Conservation (phyloP, 805 yeast genomes). For the Kurtzmaniella fragi region DNA sequence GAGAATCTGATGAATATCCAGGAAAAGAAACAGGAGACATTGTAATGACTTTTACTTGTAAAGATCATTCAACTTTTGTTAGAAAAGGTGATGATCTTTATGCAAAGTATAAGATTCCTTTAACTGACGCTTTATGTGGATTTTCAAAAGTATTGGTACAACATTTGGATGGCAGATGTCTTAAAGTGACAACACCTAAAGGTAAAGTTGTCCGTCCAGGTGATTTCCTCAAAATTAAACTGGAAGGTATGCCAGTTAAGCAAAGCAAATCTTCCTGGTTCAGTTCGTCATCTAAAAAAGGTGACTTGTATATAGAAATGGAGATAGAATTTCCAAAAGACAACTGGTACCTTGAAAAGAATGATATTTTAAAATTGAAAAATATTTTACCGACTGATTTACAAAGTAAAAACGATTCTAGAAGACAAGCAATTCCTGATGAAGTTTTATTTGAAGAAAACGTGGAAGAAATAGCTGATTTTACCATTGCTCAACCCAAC, state of each 20-base stretch:
- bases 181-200: constrained; percentile 58
- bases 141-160: constrained; percentile 58
- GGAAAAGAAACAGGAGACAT: constrained; percentile 78
- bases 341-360: constrained; percentile 75
- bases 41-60: constrained; percentile 52
- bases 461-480: constrained; percentile 32
- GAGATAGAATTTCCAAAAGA: constrained; percentile 79
- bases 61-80: constrained; percentile 43
- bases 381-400: constrained; percentile 48
- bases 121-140: constrained; percentile 84
- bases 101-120: constrained; percentile 53
- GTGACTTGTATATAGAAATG: constrained; percentile 68
- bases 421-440: constrained; percentile 18
- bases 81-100: constrained; percentile 63
- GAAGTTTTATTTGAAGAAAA: constrained; percentile 31
- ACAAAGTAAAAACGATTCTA: constrained; percentile 16
- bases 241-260: constrained; percentile 81
- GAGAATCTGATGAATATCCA: constrained; percentile 74
- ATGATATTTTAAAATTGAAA: constrained; percentile 52
- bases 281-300: constrained; percentile 31
- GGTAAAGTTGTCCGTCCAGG: constrained; percentile 84
- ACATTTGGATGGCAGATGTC: constrained; percentile 76
- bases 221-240: constrained; percentile 54
- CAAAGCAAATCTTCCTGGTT: constrained; percentile 24
- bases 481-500: constrained; percentile 18